Base-by-base conservation (phyloP, 176 grass and related monocot species). In the Guadua angustifolia region DNA sequence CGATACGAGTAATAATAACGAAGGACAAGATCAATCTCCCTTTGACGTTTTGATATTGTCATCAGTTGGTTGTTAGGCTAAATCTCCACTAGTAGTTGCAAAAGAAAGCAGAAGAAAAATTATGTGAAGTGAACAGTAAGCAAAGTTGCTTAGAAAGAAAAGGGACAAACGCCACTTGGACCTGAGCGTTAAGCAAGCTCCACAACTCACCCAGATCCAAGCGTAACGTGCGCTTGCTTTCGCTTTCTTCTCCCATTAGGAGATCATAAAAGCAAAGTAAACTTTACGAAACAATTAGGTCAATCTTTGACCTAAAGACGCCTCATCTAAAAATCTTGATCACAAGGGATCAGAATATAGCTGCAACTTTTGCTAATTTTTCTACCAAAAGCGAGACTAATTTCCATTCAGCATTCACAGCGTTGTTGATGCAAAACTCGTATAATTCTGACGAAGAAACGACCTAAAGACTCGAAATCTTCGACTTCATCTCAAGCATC, bases 51-150 rank as follows among this genome's bases (percentile, higher is more conserved):
- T 46, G 6, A 26, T 62, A 55, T 55, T 21, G 46, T 65, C 33
- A 78, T 66, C 68, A 71, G 22, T 33, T 84, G 82, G 61, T 57
- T 76, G 47, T 77, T 84, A 66, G 47, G 51, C 35, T 56, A 75
- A 50, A 74, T 7, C 46, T 71, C 46, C 57, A 17, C 50, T 67
- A 73, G 61, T 68, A 38, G 42, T 83, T 78, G 46, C 47, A 67
- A 49, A 71, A 86, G 55, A 47, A 82, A 24, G 71, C 15, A 47
- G 26, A 49, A 73, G 66, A 29, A 78, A 66, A 66, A 17, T 58
- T 40, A 52, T 77, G 68, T 79, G 79, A 59, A 90, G 68, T 90
- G 79, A 79, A 69, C 74, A 79, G 51, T 90, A 90, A 74, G 50
- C 84, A 79, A 86, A 52, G 79, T 61, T 71, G 67, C 79, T 86